Evolutionary conservation across 371 early-diverging fungal species (phyloP).

Genomic region (Rhizopus microsporus): DNA sequence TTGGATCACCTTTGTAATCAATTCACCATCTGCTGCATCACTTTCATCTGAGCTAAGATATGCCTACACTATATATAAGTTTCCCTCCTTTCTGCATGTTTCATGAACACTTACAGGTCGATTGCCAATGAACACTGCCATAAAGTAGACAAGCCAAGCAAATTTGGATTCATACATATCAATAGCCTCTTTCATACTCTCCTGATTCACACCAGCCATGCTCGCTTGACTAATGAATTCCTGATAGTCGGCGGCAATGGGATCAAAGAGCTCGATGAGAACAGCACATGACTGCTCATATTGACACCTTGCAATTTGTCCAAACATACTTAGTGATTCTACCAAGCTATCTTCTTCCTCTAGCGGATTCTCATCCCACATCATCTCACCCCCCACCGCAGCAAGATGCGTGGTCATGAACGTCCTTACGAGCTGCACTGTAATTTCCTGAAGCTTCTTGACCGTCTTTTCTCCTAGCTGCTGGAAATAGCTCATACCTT

Average conservation of each 20-base stretch:
- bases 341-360: constrained; percentile 72
- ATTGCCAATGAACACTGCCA: constrained; percentile 65
- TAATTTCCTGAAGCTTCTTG: constrained; percentile 23
- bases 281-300: constrained; percentile 62
- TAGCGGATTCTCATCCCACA: constrained; percentile 53
- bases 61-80: constrained; percentile 27
- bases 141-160: constrained; percentile 78
- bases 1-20: constrained; percentile 54
- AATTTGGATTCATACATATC: constrained; percentile 61
- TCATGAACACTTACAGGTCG: constrained; percentile 48
- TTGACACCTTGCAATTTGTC: constrained; percentile 68
- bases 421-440: constrained; percentile 37
- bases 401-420: constrained; percentile 55
- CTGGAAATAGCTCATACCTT: constrained; percentile 53
- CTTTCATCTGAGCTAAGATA: constrained; percentile 60
- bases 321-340: constrained; percentile 66
- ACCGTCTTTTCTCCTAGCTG: constrained; percentile 22
- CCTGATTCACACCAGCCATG: constrained; percentile 19
- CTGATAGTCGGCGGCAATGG: constrained; percentile 60
- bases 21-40: constrained; percentile 59
- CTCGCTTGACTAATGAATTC: constrained; percentile 23
- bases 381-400: constrained; percentile 27
- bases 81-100: not conserved
- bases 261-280: constrained; percentile 62
- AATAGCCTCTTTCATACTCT: constrained; percentile 37